Evolutionary conservation across 371 early-diverging fungal genomes (phyloP).

Genomic region (Actinomortierella ambigua): DNA sequence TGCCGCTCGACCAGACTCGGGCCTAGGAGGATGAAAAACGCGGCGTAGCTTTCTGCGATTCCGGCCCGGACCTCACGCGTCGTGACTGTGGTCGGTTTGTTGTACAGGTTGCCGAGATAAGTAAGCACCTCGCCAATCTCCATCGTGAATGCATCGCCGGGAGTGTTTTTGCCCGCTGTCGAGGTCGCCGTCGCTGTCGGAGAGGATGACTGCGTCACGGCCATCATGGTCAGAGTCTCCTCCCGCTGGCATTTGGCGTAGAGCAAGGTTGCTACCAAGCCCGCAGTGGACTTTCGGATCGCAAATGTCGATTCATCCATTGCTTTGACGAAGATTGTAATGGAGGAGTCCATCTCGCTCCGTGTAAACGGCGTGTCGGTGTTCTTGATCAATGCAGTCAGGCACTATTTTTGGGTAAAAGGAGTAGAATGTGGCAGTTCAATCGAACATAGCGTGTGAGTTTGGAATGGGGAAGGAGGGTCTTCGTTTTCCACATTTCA

Average conservation of each 20-base stretch:
- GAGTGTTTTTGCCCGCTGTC: constrained; percentile 40
- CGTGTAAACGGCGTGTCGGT: constrained; percentile 48
- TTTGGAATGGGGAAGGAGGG: no score
- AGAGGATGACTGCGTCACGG: constrained; percentile 33
- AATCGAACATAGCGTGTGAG: no score
- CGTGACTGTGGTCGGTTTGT: constrained; percentile 54
- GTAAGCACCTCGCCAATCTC: constrained; percentile 72
- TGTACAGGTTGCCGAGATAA: constrained; percentile 67
- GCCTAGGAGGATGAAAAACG: constrained; percentile 75
- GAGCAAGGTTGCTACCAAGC: constrained; percentile 65
- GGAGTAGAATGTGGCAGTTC: neutral
- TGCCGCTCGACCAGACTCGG: constrained; percentile 74
- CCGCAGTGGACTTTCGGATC: constrained; percentile 69
- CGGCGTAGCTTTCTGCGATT: constrained; percentile 81
- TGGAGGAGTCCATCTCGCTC: constrained; percentile 68
- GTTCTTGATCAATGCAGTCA: constrained; percentile 27
- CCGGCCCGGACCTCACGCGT: constrained; percentile 81
- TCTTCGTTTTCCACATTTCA: no score
- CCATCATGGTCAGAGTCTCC: constrained; percentile 38
- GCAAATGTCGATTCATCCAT: constrained; percentile 72
- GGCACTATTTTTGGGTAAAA: constrained; percentile 9
- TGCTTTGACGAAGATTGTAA: constrained; percentile 63
- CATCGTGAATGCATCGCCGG: constrained; percentile 57
- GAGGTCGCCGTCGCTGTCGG: constrained; percentile 23
- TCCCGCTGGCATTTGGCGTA: constrained; percentile 42